A percentile compares a stretch with the other conserved stretches of the same genome.
Evolutionary conservation across 108 stramenopile species (phyloP).

Genomic region (Nitzschia sp.): DNA sequence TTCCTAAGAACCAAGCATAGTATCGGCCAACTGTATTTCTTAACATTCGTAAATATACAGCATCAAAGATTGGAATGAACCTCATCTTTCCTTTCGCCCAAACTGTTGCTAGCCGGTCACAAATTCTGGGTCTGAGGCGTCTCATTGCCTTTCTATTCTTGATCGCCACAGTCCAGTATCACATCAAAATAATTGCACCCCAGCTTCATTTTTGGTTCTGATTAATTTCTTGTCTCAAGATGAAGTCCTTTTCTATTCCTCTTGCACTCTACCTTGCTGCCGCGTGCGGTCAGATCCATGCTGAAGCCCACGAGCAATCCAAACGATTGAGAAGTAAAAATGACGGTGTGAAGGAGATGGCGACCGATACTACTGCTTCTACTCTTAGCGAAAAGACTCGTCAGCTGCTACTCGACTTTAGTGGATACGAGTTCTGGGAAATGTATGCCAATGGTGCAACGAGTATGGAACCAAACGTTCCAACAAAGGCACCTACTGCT

Average conservation of each 20-base stretch:
- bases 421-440: slow-evolving; percentile 10
- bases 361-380: background rate
- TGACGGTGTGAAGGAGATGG: background rate
- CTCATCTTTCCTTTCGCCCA: background rate
- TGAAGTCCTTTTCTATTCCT: background rate
- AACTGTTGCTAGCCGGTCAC: background rate
- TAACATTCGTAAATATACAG: background rate
- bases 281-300: background rate
- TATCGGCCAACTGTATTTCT: background rate
- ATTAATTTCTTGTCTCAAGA: background rate
- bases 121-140: background rate
- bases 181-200: no score
- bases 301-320: background rate
- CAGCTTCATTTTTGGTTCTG: background rate
- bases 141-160: background rate
- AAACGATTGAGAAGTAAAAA: background rate
- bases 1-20: background rate
- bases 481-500: background rate
- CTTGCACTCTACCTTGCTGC: background rate
- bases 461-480: slow-evolving; percentile 12
- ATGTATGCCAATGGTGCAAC: background rate
- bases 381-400: slow-evolving; percentile 3
- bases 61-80: background rate
- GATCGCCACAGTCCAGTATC: no score
- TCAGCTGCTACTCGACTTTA: slow-evolving; percentile 1